phyloP scores from a whole-genome alignment of 176 grass and related monocot species.

The Ensete ventricosum region DNA sequence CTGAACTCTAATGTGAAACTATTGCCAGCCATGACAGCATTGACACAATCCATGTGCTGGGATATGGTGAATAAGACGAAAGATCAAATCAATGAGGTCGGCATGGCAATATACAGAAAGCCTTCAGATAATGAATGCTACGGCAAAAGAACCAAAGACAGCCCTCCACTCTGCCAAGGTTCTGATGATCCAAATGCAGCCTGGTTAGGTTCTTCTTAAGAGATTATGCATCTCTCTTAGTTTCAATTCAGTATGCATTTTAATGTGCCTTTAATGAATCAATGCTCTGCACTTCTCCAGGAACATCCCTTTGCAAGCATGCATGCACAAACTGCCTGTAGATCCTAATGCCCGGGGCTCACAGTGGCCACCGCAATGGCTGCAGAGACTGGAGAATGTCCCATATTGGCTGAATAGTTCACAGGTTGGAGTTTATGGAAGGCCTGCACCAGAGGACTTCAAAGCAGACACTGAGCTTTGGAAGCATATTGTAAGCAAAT shows the following conservation, averaged over 20 bases:
- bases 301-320: conserved; percentile 80
- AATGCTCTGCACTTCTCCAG: conserved; percentile 17
- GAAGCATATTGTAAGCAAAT: conserved; percentile 49
- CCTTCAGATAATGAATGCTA: conserved; percentile 63
- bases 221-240: conserved; percentile 1
- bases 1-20: not conserved
- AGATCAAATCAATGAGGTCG: conserved; percentile 54
- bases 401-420: conserved; percentile 68
- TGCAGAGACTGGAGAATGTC: conserved; percentile 36
- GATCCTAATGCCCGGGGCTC: conserved; percentile 33
- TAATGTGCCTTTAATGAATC: not conserved
- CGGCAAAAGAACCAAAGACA: conserved; percentile 29
- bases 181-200: conserved; percentile 91
- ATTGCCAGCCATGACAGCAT: conserved; percentile 47
- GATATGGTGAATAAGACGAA: conserved; percentile 72
- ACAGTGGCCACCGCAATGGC: conserved; percentile 68
- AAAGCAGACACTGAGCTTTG: conserved; percentile 59
- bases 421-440: conserved; percentile 87
- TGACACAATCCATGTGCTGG: conserved; percentile 89
- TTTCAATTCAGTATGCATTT: not conserved
- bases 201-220: conserved; percentile 32
- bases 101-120: conserved; percentile 69
- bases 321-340: conserved; percentile 60
- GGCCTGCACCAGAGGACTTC: conserved; percentile 74
- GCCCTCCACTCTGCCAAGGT: conserved; percentile 47